Percentiles rank a stretch among this genome's conserved stretches.
These are phyloP conservation scores for Mycena capillaripes DNA, from an alignment of 768 basidiomycete genomes.

Conservation along the genomic window DNA sequence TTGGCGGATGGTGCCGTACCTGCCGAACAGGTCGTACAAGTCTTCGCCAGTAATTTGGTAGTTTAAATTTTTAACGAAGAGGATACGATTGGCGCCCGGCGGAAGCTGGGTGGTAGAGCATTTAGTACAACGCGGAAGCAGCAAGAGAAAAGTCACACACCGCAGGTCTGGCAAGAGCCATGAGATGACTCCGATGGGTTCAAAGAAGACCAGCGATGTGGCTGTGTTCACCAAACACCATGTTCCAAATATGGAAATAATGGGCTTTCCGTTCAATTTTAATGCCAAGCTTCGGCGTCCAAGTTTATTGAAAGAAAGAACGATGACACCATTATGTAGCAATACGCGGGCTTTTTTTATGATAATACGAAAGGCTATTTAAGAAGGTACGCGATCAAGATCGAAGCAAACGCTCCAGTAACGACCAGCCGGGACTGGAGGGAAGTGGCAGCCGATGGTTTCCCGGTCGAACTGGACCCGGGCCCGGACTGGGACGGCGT, in stretches of 20 bases:
- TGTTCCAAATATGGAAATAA: background rate
- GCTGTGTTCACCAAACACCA: background rate
- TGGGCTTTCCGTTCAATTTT: too few relatives aligned
- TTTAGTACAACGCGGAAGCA: slow-evolving; percentile 2
- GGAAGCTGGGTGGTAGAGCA: slow-evolving; percentile 74
- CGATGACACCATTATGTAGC: background rate
- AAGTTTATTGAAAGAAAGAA: background rate
- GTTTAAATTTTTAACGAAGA: slow-evolving; percentile 94
- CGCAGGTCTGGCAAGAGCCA: slow-evolving; percentile 80
- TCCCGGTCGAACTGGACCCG: background rate
- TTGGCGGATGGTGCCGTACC: slow-evolving; percentile 97
- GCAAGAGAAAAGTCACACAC: slow-evolving; percentile 54
- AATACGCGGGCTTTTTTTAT: background rate
- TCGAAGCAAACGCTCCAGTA: background rate
- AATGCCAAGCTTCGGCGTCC: too few relatives aligned
- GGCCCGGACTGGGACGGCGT: background rate
- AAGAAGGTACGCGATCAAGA: background rate
- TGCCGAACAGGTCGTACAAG: slow-evolving; percentile 96
- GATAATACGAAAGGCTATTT: background rate
- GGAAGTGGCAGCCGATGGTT: background rate
- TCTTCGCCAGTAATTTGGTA: slow-evolving; percentile 95
- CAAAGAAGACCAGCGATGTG: slow-evolving; percentile 1
- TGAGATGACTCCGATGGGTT: slow-evolving; percentile 39
- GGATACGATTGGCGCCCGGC: slow-evolving; percentile 90
- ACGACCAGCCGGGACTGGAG: background rate